phyloP scores from a whole-genome alignment of 352 stramenopile species.

The Globisporangium apiculatum region DNA sequence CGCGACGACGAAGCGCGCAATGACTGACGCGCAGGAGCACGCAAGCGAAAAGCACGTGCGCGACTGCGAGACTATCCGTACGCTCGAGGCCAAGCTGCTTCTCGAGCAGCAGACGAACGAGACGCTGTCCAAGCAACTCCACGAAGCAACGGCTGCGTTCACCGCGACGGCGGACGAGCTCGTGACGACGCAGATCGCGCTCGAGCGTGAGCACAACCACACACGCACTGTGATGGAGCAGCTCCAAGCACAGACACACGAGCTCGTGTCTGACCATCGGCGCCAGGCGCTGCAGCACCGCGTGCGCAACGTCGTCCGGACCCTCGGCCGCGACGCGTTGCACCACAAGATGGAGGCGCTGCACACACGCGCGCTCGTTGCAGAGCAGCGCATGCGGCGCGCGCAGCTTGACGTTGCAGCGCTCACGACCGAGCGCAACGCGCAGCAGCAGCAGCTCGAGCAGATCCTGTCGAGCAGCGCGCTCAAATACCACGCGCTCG shows the following conservation, averaged over 20 bases:
- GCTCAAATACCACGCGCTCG: constrained; percentile 46
- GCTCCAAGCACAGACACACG: constrained; percentile 30
- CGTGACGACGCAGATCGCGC: constrained; percentile 33
- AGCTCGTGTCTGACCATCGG: constrained; percentile 47
- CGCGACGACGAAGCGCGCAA: constrained; percentile 27
- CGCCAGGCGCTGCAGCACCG: constrained; percentile 41
- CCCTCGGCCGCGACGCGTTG: constrained; percentile 55
- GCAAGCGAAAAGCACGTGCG: constrained; percentile 14
- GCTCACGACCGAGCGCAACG: constrained; percentile 24
- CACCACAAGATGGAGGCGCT: constrained; percentile 56
- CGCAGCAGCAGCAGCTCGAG: constrained; percentile 37
- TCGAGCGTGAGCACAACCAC: constrained; percentile 40
- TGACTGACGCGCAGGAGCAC: constrained; percentile 15
- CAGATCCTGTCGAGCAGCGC: constrained; percentile 39
- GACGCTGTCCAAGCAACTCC: constrained; percentile 37
- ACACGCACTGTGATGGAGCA: constrained; percentile 37
- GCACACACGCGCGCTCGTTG: constrained; percentile 33
- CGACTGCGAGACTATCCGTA: constrained; percentile 24
- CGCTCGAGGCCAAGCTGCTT: constrained; percentile 39
- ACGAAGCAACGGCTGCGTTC: constrained; percentile 41
- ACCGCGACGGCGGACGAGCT: constrained; percentile 34
- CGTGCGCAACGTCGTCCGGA: constrained; percentile 49
- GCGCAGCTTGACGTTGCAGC: constrained; percentile 37
- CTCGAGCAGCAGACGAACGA: constrained; percentile 45
- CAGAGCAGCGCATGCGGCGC: constrained; percentile 46